Percentiles rank a stretch among this genome's conserved stretches.
Conservation (phyloP, 129 eudicot genomes). For the Heracleum sosnowskyi region DNA sequence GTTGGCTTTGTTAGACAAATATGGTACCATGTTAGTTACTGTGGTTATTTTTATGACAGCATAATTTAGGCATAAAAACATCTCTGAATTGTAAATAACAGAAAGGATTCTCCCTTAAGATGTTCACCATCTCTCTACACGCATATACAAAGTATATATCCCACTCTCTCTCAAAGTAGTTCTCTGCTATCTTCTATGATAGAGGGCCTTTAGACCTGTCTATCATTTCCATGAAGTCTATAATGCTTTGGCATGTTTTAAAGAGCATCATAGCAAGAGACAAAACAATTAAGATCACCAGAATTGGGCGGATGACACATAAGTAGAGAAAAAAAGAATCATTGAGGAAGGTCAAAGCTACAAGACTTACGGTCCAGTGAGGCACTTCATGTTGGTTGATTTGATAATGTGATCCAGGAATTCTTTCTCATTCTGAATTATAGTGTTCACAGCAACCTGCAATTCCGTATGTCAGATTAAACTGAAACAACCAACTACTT, state of each 20-base stretch:
- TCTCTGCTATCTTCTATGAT: background rate
- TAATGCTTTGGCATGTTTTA: background rate
- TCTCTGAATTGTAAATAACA: too few relatives aligned
- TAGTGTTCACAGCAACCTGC: constrained; percentile 93
- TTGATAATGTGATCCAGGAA: constrained; percentile 82
- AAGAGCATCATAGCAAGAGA: background rate
- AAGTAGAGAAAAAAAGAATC: background rate
- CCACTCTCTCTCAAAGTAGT: background rate
- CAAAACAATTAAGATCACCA: background rate
- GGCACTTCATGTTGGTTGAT: constrained; percentile 93
- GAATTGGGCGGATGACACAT: background rate
- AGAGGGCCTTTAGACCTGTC: background rate
- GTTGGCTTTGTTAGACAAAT: too few relatives aligned
- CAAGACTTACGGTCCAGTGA: constrained; percentile 66
- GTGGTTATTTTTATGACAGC: too few relatives aligned
- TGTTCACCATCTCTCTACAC: background rate
- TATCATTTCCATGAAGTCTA: background rate
- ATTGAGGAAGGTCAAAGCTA: background rate
- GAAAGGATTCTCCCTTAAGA: too few relatives aligned
- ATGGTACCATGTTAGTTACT: too few relatives aligned
- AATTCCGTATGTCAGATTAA: background rate
- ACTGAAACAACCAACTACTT: too few relatives aligned
- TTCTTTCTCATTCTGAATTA: constrained; percentile 76
- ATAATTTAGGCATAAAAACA: too few relatives aligned
- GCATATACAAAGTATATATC: background rate